Conservation (phyloP, 2,329 filamentous ascomycete genomes). For the Fusarium tjaetaba region DNA sequence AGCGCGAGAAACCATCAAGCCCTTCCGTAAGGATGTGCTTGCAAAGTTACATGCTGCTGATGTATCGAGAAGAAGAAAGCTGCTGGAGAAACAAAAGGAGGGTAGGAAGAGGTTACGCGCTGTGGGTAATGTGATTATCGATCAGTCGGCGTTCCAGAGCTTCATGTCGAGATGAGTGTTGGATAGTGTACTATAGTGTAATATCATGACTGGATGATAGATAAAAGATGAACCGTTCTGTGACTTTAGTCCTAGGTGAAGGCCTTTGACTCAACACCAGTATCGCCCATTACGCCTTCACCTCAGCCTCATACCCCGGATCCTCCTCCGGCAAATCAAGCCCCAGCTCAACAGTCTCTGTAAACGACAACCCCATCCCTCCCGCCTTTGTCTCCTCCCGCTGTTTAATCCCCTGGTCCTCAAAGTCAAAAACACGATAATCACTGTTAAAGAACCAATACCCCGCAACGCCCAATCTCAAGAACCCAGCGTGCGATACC, state of each 20-base stretch:
- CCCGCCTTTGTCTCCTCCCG: constrained; percentile 53
- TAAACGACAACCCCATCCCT: constrained; percentile 50
- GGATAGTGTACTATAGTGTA: constrained; percentile 33
- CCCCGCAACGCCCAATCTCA: constrained; percentile 66
- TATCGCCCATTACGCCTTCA: neutral
- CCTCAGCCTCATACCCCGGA: neutral
- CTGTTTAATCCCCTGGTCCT: constrained; percentile 54
- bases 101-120: constrained; percentile 87
- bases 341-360: constrained; percentile 52
- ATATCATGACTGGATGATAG: constrained; percentile 17
- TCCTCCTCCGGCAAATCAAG: constrained; percentile 50
- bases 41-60: constrained; percentile 94
- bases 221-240: neutral
- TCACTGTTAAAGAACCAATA: constrained; percentile 70
- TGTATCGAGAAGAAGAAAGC: constrained; percentile 80
- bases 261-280: neutral
- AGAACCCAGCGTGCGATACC: constrained; percentile 72
- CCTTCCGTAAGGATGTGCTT: constrained; percentile 94
- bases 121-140: constrained; percentile 93
- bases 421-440: constrained; percentile 71
- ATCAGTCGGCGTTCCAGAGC: constrained; percentile 93
- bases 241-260: neutral
- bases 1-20: constrained; percentile 93
- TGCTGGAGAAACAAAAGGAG: constrained; percentile 97
- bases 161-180: constrained; percentile 79